phyloP scores from a whole-genome alignment of 2,329 filamentous ascomycete species.

The Arthrobotrys iridis region DNA sequence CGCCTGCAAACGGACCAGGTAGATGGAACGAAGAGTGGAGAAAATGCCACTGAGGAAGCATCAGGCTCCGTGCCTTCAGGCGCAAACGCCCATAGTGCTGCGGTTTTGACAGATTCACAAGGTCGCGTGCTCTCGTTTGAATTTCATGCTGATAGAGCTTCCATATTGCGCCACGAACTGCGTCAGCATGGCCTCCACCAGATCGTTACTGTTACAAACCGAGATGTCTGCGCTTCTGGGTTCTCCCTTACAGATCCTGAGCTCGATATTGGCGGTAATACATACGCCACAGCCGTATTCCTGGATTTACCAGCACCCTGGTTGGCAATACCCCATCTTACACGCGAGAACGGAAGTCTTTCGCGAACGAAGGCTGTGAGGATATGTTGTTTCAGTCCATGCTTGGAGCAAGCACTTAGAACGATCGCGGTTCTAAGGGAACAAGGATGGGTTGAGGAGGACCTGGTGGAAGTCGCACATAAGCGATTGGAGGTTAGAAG shows the following conservation, averaged over 20 bases:
- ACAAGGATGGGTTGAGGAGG: constrained; percentile 87
- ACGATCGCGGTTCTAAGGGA: constrained; percentile 83
- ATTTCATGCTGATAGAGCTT: constrained; percentile 77
- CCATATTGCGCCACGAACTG: constrained; percentile 76
- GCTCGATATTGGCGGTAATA: constrained; percentile 64
- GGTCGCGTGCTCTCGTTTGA: constrained; percentile 85
- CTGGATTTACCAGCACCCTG: constrained; percentile 83
- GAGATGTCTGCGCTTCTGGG: constrained; percentile 80
- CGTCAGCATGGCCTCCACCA: constrained; percentile 72
- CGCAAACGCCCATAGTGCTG: neutral
- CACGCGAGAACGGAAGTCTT: constrained; percentile 64
- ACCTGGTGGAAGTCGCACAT: constrained; percentile 89
- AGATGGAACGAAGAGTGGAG: neutral
- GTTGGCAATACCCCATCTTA: constrained; percentile 76
- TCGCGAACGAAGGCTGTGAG: constrained; percentile 76
- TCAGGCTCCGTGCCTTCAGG: neutral
- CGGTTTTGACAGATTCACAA: constrained; percentile 60
- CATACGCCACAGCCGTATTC: constrained; percentile 77
- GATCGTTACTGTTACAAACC: constrained; percentile 77
- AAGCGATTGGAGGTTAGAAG: constrained; percentile 81
- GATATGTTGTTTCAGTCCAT: constrained; percentile 94
- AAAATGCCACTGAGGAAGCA: neutral
- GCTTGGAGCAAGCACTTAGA: constrained; percentile 92
- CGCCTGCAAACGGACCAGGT: neutral
- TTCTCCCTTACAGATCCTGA: constrained; percentile 64